Evolutionary conservation across 2,329 filamentous ascomycete species (phyloP).

Genomic region (Cercospora sp.): DNA sequence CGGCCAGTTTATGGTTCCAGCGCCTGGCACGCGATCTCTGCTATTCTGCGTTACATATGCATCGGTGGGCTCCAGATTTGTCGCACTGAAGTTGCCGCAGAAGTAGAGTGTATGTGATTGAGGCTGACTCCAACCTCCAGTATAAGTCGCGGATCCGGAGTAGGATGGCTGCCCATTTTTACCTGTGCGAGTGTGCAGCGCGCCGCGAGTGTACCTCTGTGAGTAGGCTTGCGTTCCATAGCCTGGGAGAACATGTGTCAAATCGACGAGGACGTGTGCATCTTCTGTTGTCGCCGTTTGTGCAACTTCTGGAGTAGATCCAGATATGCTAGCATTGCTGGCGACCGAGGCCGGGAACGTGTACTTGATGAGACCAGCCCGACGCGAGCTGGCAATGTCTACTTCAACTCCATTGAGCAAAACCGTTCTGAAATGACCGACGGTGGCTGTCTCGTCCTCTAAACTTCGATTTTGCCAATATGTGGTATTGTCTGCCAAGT

Average conservation of each 20-base stretch:
- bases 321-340: background rate
- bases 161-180: constrained; percentile 39
- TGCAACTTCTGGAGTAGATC: background rate
- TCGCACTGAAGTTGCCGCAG: constrained; percentile 39
- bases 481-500: constrained; percentile 46
- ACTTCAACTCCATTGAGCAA: constrained; percentile 40
- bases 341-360: constrained; percentile 38
- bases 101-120: constrained; percentile 49
- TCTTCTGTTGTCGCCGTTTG: constrained; percentile 26
- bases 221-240: constrained; percentile 33
- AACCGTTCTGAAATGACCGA: constrained; percentile 42
- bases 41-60: constrained; percentile 20
- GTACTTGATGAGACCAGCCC: constrained; percentile 42
- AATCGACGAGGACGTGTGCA: constrained; percentile 49
- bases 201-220: constrained; percentile 25
- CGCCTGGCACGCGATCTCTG: constrained; percentile 15
- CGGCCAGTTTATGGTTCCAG: constrained; percentile 27
- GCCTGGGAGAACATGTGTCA: constrained; percentile 51
- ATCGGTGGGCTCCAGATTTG: constrained; percentile 12
- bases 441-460: constrained; percentile 37
- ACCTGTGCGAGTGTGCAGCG: constrained; percentile 34
- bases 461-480: constrained; percentile 43
- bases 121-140: constrained; percentile 49
- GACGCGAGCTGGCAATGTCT: constrained; percentile 41
- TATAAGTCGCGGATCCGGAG: constrained; percentile 50